Evolutionary conservation across 2,329 filamentous ascomycete species (phyloP).

Genomic region (Torrubiellomyces zombiae): DNA sequence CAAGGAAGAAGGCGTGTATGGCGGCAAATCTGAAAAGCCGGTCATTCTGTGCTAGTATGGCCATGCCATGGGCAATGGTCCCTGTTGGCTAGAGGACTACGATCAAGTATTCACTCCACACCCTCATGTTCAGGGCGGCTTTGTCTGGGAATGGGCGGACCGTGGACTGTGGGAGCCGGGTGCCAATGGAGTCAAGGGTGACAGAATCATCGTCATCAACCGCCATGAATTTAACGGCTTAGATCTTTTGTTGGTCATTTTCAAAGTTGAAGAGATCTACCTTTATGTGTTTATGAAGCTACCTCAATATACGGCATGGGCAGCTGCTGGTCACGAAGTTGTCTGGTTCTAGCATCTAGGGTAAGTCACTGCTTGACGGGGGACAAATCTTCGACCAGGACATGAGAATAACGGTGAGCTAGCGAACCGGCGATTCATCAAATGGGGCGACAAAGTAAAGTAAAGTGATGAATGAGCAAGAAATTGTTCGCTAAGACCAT

Average conservation of each 20-base stretch:
- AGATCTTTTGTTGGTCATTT: conserved; percentile 23
- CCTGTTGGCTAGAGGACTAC: conserved; percentile 53
- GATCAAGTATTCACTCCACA: conserved; percentile 44
- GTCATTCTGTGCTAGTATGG: conserved; percentile 41
- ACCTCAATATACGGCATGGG: conserved; percentile 29
- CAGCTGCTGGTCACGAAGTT: conserved; percentile 32
- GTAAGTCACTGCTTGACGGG: too few relatives aligned
- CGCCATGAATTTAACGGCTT: conserved; percentile 31
- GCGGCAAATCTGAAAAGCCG: conserved; percentile 35
- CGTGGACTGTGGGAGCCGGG: conserved; percentile 34
- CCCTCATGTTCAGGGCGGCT: conserved; percentile 47
- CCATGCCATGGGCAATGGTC: conserved; percentile 60
- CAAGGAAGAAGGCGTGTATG: conserved; percentile 23
- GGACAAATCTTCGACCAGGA: too few relatives aligned
- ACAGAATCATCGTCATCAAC: conserved; percentile 25
- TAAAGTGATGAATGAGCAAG: too few relatives aligned
- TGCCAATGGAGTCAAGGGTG: conserved; percentile 16
- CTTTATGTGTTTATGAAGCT: conserved; percentile 28
- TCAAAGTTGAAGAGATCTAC: conserved; percentile 26
- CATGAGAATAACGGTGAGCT: too few relatives aligned
- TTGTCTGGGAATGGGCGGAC: conserved; percentile 51
- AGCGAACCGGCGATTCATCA: too few relatives aligned
- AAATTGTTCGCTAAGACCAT: too few relatives aligned
- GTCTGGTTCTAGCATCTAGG: conserved; percentile 35
- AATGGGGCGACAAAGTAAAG: too few relatives aligned